Evolutionary conservation across 768 basidiomycete genomes (phyloP).

Genomic region (Naganishia kalamii): DNA sequence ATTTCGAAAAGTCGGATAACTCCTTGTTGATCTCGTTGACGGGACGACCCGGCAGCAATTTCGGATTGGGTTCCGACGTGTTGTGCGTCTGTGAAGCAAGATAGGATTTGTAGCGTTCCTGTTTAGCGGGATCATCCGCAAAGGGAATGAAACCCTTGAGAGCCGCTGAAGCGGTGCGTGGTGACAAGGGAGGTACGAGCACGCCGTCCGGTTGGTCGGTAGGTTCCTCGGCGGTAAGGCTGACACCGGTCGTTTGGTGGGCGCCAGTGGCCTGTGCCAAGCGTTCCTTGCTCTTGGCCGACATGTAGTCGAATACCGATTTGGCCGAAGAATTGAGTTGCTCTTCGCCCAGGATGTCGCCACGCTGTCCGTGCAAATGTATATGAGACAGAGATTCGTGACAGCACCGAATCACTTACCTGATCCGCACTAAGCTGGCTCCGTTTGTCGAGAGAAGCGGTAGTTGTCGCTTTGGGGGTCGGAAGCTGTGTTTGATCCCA

Average conservation of each 20-base stretch:
- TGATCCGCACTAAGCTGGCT: conserved; percentile 62
- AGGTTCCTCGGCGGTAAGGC: conserved; percentile 28
- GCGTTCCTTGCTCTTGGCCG: conserved; percentile 82
- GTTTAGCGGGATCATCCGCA: conserved; percentile 60
- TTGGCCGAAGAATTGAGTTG: conserved; percentile 57
- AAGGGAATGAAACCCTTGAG: conserved; percentile 87
- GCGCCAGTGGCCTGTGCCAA: conserved; percentile 49
- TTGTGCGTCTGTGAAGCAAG: conserved; percentile 62
- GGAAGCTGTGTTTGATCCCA: conserved; percentile 34
- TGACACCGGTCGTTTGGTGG: conserved; percentile 16
- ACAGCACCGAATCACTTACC: conserved; percentile 50
- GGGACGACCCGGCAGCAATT: conserved; percentile 56
- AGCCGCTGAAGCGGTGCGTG: conserved; percentile 77
- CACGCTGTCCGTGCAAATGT: conserved; percentile 56
- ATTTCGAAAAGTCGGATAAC: conserved; percentile 74
- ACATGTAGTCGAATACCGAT: conserved; percentile 91
- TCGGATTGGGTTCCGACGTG: conserved; percentile 50
- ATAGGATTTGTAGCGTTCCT: conserved; percentile 76
- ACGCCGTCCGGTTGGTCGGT: conserved; percentile 46
- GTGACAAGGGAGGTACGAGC: conserved; percentile 60
- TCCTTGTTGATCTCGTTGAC: conserved; percentile 72
- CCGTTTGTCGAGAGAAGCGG: conserved; percentile 50
- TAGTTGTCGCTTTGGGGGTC: neutral
- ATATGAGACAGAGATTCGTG: neutral
- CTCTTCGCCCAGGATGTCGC: conserved; percentile 72